Evolutionary conservation across 495 filamentous ascomycete genomes (phyloP).

Genomic region (Pyrenopolyporus hunteri): DNA sequence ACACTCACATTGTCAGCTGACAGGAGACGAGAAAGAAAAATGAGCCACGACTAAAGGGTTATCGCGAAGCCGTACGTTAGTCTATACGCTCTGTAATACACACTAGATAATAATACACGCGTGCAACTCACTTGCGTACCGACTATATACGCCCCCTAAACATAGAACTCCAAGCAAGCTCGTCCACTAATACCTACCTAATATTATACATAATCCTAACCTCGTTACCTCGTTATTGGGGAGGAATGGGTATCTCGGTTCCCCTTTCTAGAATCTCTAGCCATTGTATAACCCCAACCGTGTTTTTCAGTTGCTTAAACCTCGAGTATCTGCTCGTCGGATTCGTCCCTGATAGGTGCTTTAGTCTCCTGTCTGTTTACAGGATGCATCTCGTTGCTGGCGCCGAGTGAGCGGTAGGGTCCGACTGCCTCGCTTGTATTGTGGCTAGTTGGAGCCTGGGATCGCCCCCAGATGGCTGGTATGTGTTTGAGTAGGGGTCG

Average conservation of each 20-base stretch:
- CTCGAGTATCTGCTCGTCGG: constrained; percentile 3
- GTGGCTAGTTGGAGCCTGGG: constrained; percentile 11
- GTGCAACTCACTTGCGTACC: too few species aligned
- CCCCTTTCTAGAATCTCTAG: background rate
- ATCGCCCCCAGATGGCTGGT: constrained; percentile 14
- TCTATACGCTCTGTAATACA: too few species aligned
- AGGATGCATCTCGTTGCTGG: constrained; percentile 14
- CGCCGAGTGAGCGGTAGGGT: constrained; percentile 26
- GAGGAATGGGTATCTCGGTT: too few species aligned
- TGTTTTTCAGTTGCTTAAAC: background rate
- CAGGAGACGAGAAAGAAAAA: too few species aligned
- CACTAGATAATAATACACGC: too few species aligned
- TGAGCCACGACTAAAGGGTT: too few species aligned
- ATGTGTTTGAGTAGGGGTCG: constrained; percentile 37
- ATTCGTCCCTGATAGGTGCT: background rate
- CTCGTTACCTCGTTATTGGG: too few species aligned
- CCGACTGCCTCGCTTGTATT: constrained; percentile 21
- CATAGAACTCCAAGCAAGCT: too few species aligned
- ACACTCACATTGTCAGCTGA: too few species aligned
- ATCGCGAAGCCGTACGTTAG: too few species aligned
- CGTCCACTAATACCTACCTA: background rate
- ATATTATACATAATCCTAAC: background rate
- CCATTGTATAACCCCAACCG: background rate
- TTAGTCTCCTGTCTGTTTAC: background rate
- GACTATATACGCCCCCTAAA: too few species aligned